Base-by-base conservation (phyloP, 139 green algal genomes). In the Gonium pectorale region DNA sequence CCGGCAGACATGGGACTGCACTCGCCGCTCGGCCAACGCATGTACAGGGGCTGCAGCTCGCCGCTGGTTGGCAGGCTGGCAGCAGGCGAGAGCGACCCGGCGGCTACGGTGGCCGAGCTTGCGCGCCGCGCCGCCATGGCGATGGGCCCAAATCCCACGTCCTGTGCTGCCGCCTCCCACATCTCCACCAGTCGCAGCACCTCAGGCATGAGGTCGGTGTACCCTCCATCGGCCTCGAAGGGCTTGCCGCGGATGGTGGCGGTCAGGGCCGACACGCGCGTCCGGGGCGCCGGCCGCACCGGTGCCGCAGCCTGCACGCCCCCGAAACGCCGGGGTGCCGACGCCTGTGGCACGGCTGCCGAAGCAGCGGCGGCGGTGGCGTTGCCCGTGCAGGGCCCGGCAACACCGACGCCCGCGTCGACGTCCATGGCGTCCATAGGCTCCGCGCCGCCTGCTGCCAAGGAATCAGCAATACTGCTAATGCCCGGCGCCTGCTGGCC, bases 241-340 rank as follows among this genome's bases (percentile, higher is more conserved):
- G 62, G 43, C 13, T 40, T 37, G 43, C 77, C 77, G 0, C 77
- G 77, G 33, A 83, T 83, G 40, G 43, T 73, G 17, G 43, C 60
- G 11, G 77, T 83, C 5, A 83, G 77, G 29, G 77, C 77, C 7
- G 77, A 83, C 9, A 83, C 62, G 17, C 77, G 75, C 40, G 75
- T 6, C 21, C 75, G 77, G 2, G 77, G 13, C 29, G 22, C 43
- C n/a, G 43, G 60, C 22, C 43, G 62, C 41, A 51, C 1, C 37
- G 73, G 54, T 35, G 21, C 56, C 41, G 74, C 74, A 15, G 59
- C 74, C 29, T 82, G 74, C 74, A 82, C 74, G 27, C 74, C 59
- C 27, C 74, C 31, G 40, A 35, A 19, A 22, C 67, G 38, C 24
- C 67, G 41, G 4, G 67, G 67, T 7, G 67, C 40, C 67, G 52